These are phyloP conservation scores for Suillus placidus DNA, from an alignment of 768 basidiomycete genomes.

Conservation along the genomic window DNA sequence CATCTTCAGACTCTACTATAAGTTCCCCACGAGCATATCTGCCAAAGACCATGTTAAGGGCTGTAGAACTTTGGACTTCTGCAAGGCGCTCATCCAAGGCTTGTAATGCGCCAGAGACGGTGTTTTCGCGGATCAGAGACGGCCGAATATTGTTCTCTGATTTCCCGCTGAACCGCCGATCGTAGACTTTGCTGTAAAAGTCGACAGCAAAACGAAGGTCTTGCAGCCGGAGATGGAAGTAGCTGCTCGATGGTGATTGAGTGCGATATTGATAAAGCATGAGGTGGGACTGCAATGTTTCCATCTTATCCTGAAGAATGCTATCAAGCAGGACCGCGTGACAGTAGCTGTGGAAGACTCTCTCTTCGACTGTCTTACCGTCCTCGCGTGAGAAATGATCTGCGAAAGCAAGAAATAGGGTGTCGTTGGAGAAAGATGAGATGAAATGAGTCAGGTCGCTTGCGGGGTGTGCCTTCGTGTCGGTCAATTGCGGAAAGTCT, in stretches of 20 bases:
- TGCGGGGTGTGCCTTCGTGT: constrained; percentile 65
- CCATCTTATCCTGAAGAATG: constrained; percentile 88
- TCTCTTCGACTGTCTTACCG: constrained; percentile 60
- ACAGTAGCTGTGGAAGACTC: constrained; percentile 69
- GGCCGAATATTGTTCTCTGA: constrained; percentile 65
- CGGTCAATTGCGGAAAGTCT: constrained; percentile 79
- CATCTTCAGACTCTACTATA: constrained; percentile 25
- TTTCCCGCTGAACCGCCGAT: constrained; percentile 74
- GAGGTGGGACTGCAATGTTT: constrained; percentile 74
- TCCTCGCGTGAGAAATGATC: constrained; percentile 72
- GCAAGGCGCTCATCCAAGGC: constrained; percentile 63
- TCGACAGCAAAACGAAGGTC: constrained; percentile 75
- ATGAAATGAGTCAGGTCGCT: constrained; percentile 85
- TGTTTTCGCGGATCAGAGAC: constrained; percentile 72
- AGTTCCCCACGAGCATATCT: constrained; percentile 62
- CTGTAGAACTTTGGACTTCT: constrained; percentile 30
- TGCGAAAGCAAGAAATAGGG: constrained; percentile 78
- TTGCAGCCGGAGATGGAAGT: constrained; percentile 69
- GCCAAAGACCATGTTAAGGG: constrained; percentile 39
- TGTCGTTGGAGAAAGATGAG: constrained; percentile 82
- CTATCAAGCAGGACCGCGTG: constrained; percentile 81
- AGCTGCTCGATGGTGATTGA: constrained; percentile 57
- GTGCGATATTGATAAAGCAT: constrained; percentile 69
- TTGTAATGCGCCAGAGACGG: constrained; percentile 65
- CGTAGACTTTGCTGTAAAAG: constrained; percentile 77